These are phyloP conservation scores for Casuarina equisetifolia DNA, from an alignment of 306 rosid genomes.

Conservation along the genomic window DNA sequence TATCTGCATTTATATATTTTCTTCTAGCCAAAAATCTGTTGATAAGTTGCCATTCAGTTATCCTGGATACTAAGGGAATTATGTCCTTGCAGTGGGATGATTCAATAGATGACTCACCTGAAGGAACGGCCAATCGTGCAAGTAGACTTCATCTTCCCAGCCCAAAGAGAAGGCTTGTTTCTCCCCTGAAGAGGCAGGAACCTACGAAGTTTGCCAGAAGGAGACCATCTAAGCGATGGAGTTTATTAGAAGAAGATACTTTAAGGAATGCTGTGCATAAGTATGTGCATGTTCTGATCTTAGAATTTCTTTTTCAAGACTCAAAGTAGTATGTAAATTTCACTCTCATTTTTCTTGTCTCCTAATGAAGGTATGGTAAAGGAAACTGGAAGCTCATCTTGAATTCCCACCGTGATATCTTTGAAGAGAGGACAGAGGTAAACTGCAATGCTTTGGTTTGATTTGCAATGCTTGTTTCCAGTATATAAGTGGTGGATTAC, in stretches of 20 bases:
- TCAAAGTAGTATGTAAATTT: neutral
- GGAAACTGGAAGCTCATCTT: slow-evolving; percentile 73
- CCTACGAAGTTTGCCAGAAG: slow-evolving; percentile 28
- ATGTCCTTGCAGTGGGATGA: slow-evolving; percentile 67
- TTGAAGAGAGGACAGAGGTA: slow-evolving; percentile 72
- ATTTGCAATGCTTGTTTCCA: neutral
- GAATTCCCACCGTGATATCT: slow-evolving; percentile 43
- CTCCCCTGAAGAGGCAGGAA: slow-evolving; percentile 51
- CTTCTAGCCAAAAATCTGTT: neutral
- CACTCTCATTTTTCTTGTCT: slow-evolving; percentile 27
- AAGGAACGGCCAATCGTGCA: neutral
- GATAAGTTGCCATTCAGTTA: slow-evolving; percentile 7
- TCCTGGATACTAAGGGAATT: slow-evolving; percentile 10
- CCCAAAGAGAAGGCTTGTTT: slow-evolving; percentile 36
- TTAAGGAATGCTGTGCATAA: slow-evolving; percentile 57
- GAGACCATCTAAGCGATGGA: slow-evolving; percentile 61
- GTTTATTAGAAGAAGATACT: slow-evolving; percentile 66
- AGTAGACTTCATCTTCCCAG: slow-evolving; percentile 39
- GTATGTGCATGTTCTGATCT: slow-evolving; percentile 46
- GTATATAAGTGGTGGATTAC: slow-evolving; percentile 15
- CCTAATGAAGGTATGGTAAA: slow-evolving; percentile 62
- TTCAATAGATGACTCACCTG: slow-evolving; percentile 50
- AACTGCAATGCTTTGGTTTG: slow-evolving; percentile 20
- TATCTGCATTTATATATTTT: neutral
- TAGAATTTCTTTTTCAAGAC: slow-evolving; percentile 4